Evolutionary conservation across 139 green algal species (phyloP).

Genomic region (Asterochloris sp.): DNA sequence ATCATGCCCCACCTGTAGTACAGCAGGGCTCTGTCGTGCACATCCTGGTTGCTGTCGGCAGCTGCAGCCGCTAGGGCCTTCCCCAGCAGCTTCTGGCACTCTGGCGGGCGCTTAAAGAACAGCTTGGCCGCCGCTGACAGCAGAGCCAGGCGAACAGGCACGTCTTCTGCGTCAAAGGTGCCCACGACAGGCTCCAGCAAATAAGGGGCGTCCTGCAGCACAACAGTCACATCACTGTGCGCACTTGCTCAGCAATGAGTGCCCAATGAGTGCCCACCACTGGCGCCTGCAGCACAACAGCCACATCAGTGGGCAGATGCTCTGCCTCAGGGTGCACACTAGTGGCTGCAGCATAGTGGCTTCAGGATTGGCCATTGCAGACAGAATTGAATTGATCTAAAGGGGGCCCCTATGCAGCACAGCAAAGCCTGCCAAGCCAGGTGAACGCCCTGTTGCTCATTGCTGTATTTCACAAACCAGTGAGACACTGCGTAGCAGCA

Average conservation of each 20-base stretch:
- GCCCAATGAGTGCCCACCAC: no score
- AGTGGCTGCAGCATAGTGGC: no score
- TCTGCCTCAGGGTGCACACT: no score
- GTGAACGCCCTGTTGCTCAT: no score
- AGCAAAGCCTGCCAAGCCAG: no score
- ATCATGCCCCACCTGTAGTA: slow-evolving; percentile 72
- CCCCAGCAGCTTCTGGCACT: slow-evolving; percentile 67
- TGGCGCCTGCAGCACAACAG: no score
- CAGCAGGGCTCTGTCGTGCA: slow-evolving; percentile 86
- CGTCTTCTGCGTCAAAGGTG: slow-evolving; percentile 50
- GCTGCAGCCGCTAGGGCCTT: slow-evolving; percentile 51
- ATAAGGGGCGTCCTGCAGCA: slow-evolving; percentile 81
- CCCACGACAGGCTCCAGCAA: slow-evolving; percentile 73
- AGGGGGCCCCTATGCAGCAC: no score
- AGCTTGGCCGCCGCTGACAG: slow-evolving; percentile 79
- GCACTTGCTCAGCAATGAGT: neutral
- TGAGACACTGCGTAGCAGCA: no score
- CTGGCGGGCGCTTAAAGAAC: slow-evolving; percentile 88
- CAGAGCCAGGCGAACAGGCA: slow-evolving; percentile 69
- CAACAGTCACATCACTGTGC: neutral
- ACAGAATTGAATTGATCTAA: no score
- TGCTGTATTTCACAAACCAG: no score
- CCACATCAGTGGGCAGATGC: no score
- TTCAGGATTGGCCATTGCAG: no score
- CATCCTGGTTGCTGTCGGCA: slow-evolving; percentile 67